Evolutionary conservation across 208 protist genomes (phyloP), one percentile per base, ranked within the genome.

Genomic region (Wallacemonas collosoma): DNA sequence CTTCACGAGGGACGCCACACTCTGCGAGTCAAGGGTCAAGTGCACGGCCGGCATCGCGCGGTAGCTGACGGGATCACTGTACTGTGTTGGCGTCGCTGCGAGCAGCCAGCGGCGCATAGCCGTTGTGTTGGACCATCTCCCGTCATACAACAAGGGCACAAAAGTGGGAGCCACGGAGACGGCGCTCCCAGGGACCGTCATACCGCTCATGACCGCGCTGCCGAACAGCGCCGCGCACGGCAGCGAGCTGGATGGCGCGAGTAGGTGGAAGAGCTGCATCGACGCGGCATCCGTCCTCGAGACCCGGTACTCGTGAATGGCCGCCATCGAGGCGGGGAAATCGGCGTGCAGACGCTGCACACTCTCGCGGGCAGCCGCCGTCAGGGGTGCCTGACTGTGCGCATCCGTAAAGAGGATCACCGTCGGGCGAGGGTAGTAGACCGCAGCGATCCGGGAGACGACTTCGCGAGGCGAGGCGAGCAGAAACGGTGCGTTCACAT

Each of bases 61-160:
- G 48, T 70, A 71, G n/a, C 80, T 86, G 12, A 89, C 69, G 0
- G 72, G 73, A 61, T 86, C 81, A 11, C 70, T 43, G 74, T 82
- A 89, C 40, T 71, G 78, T 2, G 62, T 69, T 1, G 84, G 74
- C 41, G 77, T 38, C 50, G 77, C 68, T 47, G 71, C 68, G 51
- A 88, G 56, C 57, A 76, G 58, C 78, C 75, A 85, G n/a, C 69
- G 65, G 2, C 78, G 75, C 79, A 88, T 63, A 58, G 63, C 43
- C 14, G 63, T 54, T 2, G 5, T 48, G 55, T 76, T 43, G 14
- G 51, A 44, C 26, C 15, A 48, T 26, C 51, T 61, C 2, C n/a
- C 53, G 2, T 12, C 26, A 56, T 57, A 72, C 11, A 58, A 15
- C 2, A 50, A 9, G 5, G 68, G 56, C 50, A 72, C 8, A 40